Evolutionary conservation across 805 yeast genomes (phyloP).

Genomic region (Candida morakotiae): DNA sequence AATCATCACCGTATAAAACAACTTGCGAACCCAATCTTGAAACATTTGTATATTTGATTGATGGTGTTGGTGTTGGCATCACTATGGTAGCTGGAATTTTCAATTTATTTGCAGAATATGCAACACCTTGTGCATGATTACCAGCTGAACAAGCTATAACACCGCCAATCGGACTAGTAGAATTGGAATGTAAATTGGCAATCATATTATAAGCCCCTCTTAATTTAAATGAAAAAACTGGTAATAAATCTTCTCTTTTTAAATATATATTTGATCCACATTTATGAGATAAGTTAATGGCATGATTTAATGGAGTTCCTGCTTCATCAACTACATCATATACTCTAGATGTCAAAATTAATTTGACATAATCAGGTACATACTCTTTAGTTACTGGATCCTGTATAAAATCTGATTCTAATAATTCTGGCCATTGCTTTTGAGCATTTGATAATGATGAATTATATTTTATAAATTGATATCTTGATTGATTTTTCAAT

Average conservation of each 20-base stretch:
- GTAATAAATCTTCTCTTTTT: conserved; percentile 89
- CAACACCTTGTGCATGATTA: conserved; percentile 99
- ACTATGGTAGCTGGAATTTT: conserved; percentile 94
- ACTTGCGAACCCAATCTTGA: conserved; percentile 91
- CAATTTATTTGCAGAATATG: conserved; percentile 79
- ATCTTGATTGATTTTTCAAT: not conserved
- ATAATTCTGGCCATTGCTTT: conserved; percentile 43
- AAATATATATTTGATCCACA: conserved; percentile 72
- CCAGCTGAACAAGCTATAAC: conserved; percentile 99
- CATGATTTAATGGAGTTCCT: conserved; percentile 81
- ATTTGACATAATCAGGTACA: conserved; percentile 87
- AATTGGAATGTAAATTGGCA: conserved; percentile 67
- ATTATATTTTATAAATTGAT: conserved; percentile 1
- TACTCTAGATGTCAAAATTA: conserved; percentile 87
- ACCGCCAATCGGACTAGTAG: conserved; percentile 60
- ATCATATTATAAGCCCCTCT: conserved; percentile 98
- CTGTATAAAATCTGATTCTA: conserved; percentile 47
- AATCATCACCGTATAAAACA: conserved; percentile 88
- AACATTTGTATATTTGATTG: conserved; percentile 89
- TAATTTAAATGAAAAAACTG: conserved; percentile 92
- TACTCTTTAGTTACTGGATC: conserved; percentile 35
- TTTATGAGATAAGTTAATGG: conserved; percentile 68
- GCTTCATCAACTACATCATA: conserved; percentile 80
- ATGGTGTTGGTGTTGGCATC: conserved; percentile 97
- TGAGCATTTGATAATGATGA: conserved; percentile 7